Base-by-base conservation (phyloP, 352 stramenopile genomes). In the Phytophthora aleatoria region DNA sequence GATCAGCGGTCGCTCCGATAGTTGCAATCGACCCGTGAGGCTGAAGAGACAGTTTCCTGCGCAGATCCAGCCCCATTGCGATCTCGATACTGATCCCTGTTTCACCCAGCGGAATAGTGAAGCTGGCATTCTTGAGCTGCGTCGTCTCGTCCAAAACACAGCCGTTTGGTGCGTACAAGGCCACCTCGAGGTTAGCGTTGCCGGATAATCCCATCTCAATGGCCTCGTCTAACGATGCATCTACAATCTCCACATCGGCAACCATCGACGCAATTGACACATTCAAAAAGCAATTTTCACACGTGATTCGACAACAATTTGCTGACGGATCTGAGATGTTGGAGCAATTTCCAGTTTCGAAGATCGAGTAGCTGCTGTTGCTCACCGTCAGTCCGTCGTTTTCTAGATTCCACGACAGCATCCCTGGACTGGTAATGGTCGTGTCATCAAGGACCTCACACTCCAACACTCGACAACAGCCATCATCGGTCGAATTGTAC, bases 231-330 rank as follows among this genome's bases (percentile, higher is more conserved):
- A 47, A 61, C 0, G 64, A 64, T 11, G 12, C 5, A 11, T 11
- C 52, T 13, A 59, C 43, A 6, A 72, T 33, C 10, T 72, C 52
- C 30, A 69, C n/a, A 9, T 65, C 59, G 5, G 58, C 64, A 56
- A 69, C 64, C 20, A 72, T 39, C 2, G 59, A 69, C 15, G 64
- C 59, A 15, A 72, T 36, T 15, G 64, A 72, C 7, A 72, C 47
- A 35, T 69, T 72, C 8, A 72, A n/a, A 39, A 69, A 72, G 33
- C 64, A 72, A 38, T 72, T 60, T 31, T 72, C 60, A 50, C 64
- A 72, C 9, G 53, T 67, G 12, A 72, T 48, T n/a, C 58, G 58
- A 41, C 64, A 72, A 28, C 64, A 72, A 5, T 69, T 38, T 15
- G 59, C 57, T 1, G 36, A 51, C 7, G 48, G 58, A 39, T 64